A percentile compares a stretch with the other conserved stretches of the same genome.
Conservation (phyloP, 2,329 filamentous ascomycete species). For the Aspergillus sp. region DNA sequence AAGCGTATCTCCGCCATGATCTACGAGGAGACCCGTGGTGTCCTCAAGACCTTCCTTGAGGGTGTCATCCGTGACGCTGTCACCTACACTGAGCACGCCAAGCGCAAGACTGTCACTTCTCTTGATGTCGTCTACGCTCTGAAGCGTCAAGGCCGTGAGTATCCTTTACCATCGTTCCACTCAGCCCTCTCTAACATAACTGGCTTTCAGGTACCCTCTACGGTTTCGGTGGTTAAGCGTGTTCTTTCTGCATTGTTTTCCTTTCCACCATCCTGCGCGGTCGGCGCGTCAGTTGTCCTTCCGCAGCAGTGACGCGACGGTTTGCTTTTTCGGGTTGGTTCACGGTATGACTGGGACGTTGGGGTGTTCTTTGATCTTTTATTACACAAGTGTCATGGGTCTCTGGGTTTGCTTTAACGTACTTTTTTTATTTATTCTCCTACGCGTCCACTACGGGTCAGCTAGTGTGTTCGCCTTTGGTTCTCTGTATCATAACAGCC, state of each 20-base stretch:
- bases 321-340: conserved; percentile 42
- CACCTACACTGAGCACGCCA: conserved; percentile 81
- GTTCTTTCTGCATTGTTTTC: conserved; percentile 27
- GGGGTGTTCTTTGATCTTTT: conserved; percentile 44
- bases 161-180: conserved; percentile 7
- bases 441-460: conserved; percentile 40
- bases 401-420: conserved; percentile 44
- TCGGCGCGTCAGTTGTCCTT: conserved; percentile 31
- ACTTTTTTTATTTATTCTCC: conserved; percentile 35
- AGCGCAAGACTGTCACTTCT: conserved; percentile 61
- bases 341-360: conserved; percentile 47
- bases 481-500: conserved; percentile 47
- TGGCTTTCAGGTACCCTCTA: conserved; percentile 64
- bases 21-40: conserved; percentile 80
- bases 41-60: conserved; percentile 81
- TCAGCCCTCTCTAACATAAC: conserved; percentile 20
- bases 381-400: conserved; percentile 41
- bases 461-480: conserved; percentile 39
- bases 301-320: conserved; percentile 33
- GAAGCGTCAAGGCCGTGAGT: conserved; percentile 60
- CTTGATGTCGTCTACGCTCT: conserved; percentile 64
- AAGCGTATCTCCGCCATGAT: conserved; percentile 99
- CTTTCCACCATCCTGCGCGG: conserved; percentile 34
- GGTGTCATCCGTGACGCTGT: conserved; percentile 76
- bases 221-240: conserved; percentile 80